Percentiles rank a stretch among this genome's conserved stretches.
These are phyloP conservation scores for Earliella scabrosa DNA, from an alignment of 1,284 basidiomycete genomes.

Conservation along the genomic window DNA sequence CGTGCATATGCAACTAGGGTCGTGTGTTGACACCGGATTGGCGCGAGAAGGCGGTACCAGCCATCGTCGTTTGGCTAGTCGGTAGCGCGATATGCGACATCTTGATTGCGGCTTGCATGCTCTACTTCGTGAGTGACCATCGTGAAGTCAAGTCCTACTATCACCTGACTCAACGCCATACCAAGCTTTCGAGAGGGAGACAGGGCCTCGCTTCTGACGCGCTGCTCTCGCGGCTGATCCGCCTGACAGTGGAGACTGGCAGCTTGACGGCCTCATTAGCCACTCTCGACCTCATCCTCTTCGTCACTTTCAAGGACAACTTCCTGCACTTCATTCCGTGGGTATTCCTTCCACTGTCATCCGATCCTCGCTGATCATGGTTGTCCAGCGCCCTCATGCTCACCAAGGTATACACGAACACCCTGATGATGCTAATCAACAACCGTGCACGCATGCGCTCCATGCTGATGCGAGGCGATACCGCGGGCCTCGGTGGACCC, in stretches of 20 bases:
- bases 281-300: slow-evolving; percentile 13
- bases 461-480: not conserved
- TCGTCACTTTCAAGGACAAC: slow-evolving; percentile 14
- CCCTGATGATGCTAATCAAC: slow-evolving; percentile 20
- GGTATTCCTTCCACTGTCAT: not conserved
- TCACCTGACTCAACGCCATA: not conserved
- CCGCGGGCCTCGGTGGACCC: not conserved
- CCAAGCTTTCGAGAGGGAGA: not conserved
- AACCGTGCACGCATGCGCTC: slow-evolving; percentile 10
- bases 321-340: slow-evolving; percentile 14
- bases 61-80: slow-evolving; percentile 9
- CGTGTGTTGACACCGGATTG: too few species aligned
- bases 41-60: not conserved
- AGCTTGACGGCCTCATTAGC: slow-evolving; percentile 14
- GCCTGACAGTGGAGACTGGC: slow-evolving; percentile 15
- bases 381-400: slow-evolving; percentile 7
- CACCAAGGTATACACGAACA: slow-evolving; percentile 23
- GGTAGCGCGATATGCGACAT: slow-evolving; percentile 15
- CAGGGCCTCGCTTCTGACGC: not conserved
- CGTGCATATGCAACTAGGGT: too few species aligned
- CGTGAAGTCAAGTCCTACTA: not conserved
- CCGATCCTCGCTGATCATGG: not conserved
- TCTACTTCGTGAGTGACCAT: slow-evolving; percentile 11
- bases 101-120: slow-evolving; percentile 19
- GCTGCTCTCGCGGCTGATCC: slow-evolving; percentile 11